Conservation (phyloP, 2,329 filamentous ascomycete genomes). For the Bipolaris sorokiniana region DNA sequence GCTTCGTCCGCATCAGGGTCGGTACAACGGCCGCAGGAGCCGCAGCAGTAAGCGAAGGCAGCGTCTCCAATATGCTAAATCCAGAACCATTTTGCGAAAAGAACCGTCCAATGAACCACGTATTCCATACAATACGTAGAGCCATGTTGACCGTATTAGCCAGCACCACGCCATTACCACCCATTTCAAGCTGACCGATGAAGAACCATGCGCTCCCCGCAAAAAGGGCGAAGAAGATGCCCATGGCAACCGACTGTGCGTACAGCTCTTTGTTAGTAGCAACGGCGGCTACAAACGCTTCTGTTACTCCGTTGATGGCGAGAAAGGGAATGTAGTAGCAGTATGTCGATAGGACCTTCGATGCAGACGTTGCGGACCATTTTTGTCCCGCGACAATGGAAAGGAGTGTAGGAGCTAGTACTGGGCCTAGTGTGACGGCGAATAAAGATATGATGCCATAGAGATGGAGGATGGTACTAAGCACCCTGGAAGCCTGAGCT, state of each 20-base stretch:
- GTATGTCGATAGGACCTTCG: slow-evolving; percentile 76
- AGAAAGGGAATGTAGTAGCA: slow-evolving; percentile 93
- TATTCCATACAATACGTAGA: slow-evolving; percentile 82
- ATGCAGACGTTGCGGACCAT: slow-evolving; percentile 78
- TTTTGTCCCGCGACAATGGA: slow-evolving; percentile 74
- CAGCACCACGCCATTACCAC: slow-evolving; percentile 79
- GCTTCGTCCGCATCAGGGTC: slow-evolving; percentile 43
- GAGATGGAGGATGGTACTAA: slow-evolving; percentile 69
- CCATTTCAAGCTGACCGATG: slow-evolving; percentile 70
- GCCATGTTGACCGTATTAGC: slow-evolving; percentile 92
- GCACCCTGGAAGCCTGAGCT: slow-evolving; percentile 56
- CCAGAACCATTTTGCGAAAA: slow-evolving; percentile 29
- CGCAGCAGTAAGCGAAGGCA: slow-evolving; percentile 39
- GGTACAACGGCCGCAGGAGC: slow-evolving; percentile 49
- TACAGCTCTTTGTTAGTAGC: slow-evolving; percentile 77
- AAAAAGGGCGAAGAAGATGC: slow-evolving; percentile 77
- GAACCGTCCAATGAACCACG: slow-evolving; percentile 66
- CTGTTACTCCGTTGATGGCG: slow-evolving; percentile 87
- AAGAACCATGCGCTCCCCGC: slow-evolving; percentile 75
- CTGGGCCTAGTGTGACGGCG: slow-evolving; percentile 73
- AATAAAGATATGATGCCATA: slow-evolving; percentile 77
- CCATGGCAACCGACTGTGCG: slow-evolving; percentile 83
- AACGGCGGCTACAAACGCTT: slow-evolving; percentile 90
- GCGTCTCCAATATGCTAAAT: slow-evolving; percentile 25
- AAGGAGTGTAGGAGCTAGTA: slow-evolving; percentile 74